Evolutionary conservation across 75 land plant species (phyloP), one percentile per base, ranked within the genome.

Genomic region (Picea glauca): DNA sequence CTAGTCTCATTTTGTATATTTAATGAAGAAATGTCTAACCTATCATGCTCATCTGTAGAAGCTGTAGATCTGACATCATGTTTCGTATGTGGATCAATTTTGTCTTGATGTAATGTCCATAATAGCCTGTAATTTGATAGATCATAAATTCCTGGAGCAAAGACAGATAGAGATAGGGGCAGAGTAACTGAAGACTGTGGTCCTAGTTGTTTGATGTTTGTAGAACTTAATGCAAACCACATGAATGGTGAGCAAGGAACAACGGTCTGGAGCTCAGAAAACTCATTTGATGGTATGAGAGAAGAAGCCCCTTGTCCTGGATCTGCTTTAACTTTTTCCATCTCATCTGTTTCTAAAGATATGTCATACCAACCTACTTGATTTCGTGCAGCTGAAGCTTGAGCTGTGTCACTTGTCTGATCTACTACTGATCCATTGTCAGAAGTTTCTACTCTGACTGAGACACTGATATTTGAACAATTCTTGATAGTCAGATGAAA

Each of bases 81-180:
- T 54, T 56, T 54, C 7, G 43, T n/a, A 31, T 58, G 26, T 7
- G 30, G 46, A 38, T 58, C 72, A 72, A 13, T 59, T 40, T 33
- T 75, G 72, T 66, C 82, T 57, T 73, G 32, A 20, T 79, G 72
- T 58, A 87, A 58, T 77, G 76, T 79, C 99, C 99, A 98, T 31
- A 82, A 68, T 81, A 98, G 77, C 58, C 58, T 73, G 79, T 98
- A 98, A 38, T 82, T 88, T 61, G 98, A 93, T 15, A 98, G 77
- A 80, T 98, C 91, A 77, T 90, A 93, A 11, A 85, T 85, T 8
- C 99, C 99, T n/a, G 98, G 94, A 35, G 96, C 83, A 73, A 98
- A 90, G 18, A 91, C 82, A 73, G 91, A 89, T 26, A 93, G 59
- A 40, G 81, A 84, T 26, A 98, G 89, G 60, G 99, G 88, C 70